Evolutionary conservation across 768 basidiomycete genomes (phyloP).

Genomic region (Hemileccinum rubropunctum): DNA sequence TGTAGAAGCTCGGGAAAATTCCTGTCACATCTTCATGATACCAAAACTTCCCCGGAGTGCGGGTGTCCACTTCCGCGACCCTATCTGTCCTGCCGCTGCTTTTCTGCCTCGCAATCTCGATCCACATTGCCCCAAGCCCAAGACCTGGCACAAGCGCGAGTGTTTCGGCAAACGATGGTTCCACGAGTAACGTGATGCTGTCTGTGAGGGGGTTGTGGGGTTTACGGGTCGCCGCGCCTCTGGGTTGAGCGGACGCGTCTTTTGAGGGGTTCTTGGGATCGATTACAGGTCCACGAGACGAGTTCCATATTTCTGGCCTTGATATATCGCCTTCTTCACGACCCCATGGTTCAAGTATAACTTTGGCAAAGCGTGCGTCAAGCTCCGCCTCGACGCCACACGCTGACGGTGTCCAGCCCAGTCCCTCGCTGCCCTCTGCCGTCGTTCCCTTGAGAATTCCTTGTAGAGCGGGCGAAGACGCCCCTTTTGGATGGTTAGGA

Average conservation of each 20-base stretch:
- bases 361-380: constrained; percentile 43
- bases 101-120: constrained; percentile 54
- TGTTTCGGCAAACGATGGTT: constrained; percentile 40
- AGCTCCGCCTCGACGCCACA: constrained; percentile 45
- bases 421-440: constrained; percentile 1
- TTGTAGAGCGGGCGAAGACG: not conserved
- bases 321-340: constrained; percentile 38
- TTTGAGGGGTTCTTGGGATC: constrained; percentile 17
- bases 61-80: constrained; percentile 4
- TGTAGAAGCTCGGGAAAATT: constrained; percentile 54
- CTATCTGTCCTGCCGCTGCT: constrained; percentile 4
- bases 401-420: constrained; percentile 20
- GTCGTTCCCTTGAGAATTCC: not conserved
- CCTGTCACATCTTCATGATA: constrained; percentile 56
- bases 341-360: constrained; percentile 57
- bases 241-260: constrained; percentile 2
- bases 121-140: constrained; percentile 64
- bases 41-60: constrained; percentile 40
- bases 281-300: constrained; percentile 38
- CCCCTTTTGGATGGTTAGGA: constrained; percentile 20
- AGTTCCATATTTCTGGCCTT: constrained; percentile 32
- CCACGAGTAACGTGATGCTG: constrained; percentile 57
- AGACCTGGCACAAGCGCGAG: constrained; percentile 46
- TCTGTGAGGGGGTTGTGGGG: constrained; percentile 54
- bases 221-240: constrained; percentile 9